A percentile compares a stretch with the other conserved stretches of the same genome.
Evolutionary conservation across 1,284 basidiomycete species (phyloP).

Genomic region (Boletus semigastroideus): DNA sequence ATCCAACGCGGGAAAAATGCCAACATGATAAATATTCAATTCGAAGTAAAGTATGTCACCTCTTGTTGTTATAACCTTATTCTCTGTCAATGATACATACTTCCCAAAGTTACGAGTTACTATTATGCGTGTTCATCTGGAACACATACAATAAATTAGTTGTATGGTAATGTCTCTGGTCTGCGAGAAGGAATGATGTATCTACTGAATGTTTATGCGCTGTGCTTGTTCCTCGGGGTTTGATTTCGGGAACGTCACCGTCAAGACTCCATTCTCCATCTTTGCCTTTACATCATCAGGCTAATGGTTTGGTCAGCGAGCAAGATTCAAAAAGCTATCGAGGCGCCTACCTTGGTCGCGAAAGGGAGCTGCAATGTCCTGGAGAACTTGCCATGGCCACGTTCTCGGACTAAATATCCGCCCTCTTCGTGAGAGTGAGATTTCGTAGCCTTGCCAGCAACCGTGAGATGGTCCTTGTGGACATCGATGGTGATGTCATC

Average conservation of each 20-base stretch:
- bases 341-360: constrained; percentile 33
- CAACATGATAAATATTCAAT: neutral
- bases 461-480: constrained; percentile 36
- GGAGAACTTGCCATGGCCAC: constrained; percentile 36
- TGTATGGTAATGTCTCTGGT: neutral
- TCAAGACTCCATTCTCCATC: neutral
- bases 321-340: neutral
- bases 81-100: no score
- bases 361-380: constrained; percentile 20
- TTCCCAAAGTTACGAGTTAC: neutral
- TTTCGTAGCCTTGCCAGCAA: constrained; percentile 36
- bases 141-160: neutral
- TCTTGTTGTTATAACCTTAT: neutral
- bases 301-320: neutral
- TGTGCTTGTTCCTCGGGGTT: neutral
- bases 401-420: constrained; percentile 38
- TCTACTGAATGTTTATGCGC: constrained; percentile 5
- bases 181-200: neutral
- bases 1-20: neutral
- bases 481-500: constrained; percentile 41
- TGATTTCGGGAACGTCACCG: constrained; percentile 20
- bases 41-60: neutral
- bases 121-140: no score
- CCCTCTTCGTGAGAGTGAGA: constrained; percentile 20
- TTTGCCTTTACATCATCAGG: constrained; percentile 7